A percentile compares a stretch with the other conserved stretches of the same genome.
phyloP scores from a whole-genome alignment of 371 early-diverging fungal species.

The Circinella minor region DNA sequence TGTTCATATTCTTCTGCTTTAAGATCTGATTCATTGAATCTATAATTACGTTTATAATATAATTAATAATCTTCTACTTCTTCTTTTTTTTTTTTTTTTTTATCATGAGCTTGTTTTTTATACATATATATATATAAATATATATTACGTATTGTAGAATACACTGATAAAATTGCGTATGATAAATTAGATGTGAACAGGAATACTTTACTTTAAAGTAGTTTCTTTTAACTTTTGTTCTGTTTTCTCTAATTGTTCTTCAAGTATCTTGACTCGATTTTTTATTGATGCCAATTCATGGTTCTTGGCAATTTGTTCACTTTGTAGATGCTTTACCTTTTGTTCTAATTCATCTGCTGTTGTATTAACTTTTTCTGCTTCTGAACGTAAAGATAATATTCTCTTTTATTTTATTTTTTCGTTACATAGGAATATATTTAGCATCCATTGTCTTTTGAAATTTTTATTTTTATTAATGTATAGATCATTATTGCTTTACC shows the following conservation, averaged over 20 bases:
- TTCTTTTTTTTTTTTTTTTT: too few relatives aligned
- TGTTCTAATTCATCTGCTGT: conserved; percentile 71
- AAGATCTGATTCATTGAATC: conserved; percentile 68
- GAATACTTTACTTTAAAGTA: conserved; percentile 54
- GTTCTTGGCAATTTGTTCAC: conserved; percentile 71
- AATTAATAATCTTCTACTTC: too few relatives aligned
- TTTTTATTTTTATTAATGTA: neutral
- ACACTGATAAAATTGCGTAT: too few relatives aligned
- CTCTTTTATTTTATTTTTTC: conserved; percentile 36
- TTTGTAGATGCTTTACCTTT: conserved; percentile 65
- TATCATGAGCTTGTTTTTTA: conserved; percentile 1
- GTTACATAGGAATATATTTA: conserved; percentile 22
- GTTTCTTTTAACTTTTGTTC: conserved; percentile 63
- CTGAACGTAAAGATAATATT: conserved; percentile 66
- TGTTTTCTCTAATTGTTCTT: conserved; percentile 67
- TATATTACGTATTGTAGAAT: conserved; percentile 8
- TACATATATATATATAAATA: neutral
- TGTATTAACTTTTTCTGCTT: conserved; percentile 68
- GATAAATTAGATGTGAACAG: too few relatives aligned
- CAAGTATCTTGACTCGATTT: conserved; percentile 67
- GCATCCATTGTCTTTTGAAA: neutral
- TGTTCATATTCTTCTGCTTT: conserved; percentile 77
- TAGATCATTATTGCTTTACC: conserved; percentile 29
- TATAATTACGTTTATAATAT: conserved; percentile 36
- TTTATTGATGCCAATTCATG: conserved; percentile 76